phyloP scores from a whole-genome alignment of 495 filamentous ascomycete species.

The Penicillium salamii region DNA sequence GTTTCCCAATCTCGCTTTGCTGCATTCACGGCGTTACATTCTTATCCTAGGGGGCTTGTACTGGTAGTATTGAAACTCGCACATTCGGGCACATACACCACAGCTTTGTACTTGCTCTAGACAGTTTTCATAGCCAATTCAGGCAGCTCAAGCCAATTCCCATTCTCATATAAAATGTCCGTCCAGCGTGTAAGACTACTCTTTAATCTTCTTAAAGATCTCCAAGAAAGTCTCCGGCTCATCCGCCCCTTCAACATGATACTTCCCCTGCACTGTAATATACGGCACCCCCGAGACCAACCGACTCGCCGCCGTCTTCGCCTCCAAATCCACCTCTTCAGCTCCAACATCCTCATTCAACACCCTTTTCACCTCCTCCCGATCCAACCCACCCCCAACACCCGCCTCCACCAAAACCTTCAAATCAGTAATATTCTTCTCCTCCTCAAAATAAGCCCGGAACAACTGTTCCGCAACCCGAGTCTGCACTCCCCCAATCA shows the following conservation, averaged over 20 bases:
- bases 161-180: no score
- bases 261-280: slow-evolving; percentile 64
- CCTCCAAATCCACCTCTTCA: slow-evolving; percentile 66
- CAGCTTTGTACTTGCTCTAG: background rate
- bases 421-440: slow-evolving; percentile 69
- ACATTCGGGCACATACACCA: background rate
- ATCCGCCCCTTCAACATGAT: slow-evolving; percentile 63
- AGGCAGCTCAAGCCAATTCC: no score
- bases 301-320: slow-evolving; percentile 51
- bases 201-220: slow-evolving; percentile 53
- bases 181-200: no score
- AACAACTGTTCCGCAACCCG: slow-evolving; percentile 68
- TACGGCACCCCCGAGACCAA: slow-evolving; percentile 72
- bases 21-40: slow-evolving; percentile 15
- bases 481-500: slow-evolving; percentile 49
- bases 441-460: slow-evolving; percentile 71
- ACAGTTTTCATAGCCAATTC: no score
- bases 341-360: slow-evolving; percentile 61
- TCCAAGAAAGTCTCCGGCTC: slow-evolving; percentile 55
- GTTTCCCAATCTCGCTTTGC: background rate
- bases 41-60: no score
- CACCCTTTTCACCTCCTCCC: slow-evolving; percentile 57
- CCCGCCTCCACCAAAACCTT: slow-evolving; percentile 59
- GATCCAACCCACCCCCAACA: slow-evolving; percentile 60
- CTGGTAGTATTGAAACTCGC: background rate